Conservation (phyloP, 306 rosid species). For the Amphicarpaea edgeworthii region DNA sequence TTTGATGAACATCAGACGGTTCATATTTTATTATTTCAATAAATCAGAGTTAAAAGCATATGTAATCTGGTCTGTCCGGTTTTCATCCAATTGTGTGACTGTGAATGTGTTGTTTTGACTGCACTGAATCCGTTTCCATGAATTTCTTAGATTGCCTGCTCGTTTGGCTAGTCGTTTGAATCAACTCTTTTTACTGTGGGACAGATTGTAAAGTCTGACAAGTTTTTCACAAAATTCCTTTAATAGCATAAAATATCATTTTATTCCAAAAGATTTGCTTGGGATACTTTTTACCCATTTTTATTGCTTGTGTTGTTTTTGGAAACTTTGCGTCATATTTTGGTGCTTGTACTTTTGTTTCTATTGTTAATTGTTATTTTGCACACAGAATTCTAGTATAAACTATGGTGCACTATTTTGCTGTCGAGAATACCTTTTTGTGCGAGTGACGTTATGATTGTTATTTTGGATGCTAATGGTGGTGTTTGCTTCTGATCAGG, state of each 20-base stretch:
- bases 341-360: not conserved
- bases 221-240: not conserved
- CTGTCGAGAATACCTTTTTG: too few species aligned
- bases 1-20: not conserved
- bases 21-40: not conserved
- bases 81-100: too few species aligned
- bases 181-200: not conserved
- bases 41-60: not conserved
- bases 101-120: too few species aligned
- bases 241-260: too few species aligned
- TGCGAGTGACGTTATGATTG: too few species aligned
- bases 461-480: not conserved
- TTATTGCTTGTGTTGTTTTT: not conserved
- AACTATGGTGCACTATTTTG: not conserved
- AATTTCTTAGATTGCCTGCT: not conserved
- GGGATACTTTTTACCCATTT: not conserved
- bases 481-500: conserved; percentile 47
- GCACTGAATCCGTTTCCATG: not conserved
- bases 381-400: not conserved
- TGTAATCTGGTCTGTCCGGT: too few species aligned
- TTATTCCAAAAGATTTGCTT: not conserved
- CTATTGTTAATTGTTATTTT: not conserved
- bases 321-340: not conserved
- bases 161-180: not conserved
- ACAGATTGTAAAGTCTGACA: not conserved